Evolutionary conservation across 2,329 filamentous ascomycete genomes (phyloP), one percentile per base, ranked within the genome.

Genomic region (Orbilia oligospora): DNA sequence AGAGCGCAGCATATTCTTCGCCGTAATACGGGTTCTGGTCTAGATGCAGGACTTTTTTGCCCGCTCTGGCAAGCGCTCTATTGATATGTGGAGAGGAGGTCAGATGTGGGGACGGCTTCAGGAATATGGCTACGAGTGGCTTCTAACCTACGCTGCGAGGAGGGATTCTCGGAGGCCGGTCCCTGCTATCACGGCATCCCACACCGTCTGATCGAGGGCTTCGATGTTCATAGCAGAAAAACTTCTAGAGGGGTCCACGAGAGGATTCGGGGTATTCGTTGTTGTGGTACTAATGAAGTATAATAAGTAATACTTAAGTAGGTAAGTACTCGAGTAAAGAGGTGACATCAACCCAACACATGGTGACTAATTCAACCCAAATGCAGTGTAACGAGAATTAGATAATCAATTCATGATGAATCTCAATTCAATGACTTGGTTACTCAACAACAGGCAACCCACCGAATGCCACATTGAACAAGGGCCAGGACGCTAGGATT

Each of bases 101-200:
- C 64, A 64, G 69, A 44, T 12, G n/a, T 41, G 9, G 27, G 56
- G 14, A 24, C 8, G 41, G 33, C 24, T n/a, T 41, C 48, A n/a
- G 20, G 24, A 10, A 27, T n/a, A 24, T 22, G 16, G 46, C 10
- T n/a, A 58, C n/a, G 27, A 46, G 27, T n/a, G 20, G 46, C 41
- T 30, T 69, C 70, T 79, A 41, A 85, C 86, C 79, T 87, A 88
- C 87, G 88, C 84, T 80, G 87, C 87, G 71, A 88, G 86, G 41
- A 88, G 84, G 78, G 87, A 88, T 82, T 88, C 86, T 80, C 86
- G 85, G 69, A 88, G 81, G 65, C 87, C 87, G 16, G 87, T 88
- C 80, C 87, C 87, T 49, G 85, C 83, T 71, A 88, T 87, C 71
- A 88, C 83, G 73, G 88, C 85, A 81, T 88, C 87, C 87, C 87